A percentile compares a stretch with the other conserved stretches of the same genome.
phyloP scores from a whole-genome alignment of 495 filamentous ascomycete species.

The Hypoxylon rickii region DNA sequence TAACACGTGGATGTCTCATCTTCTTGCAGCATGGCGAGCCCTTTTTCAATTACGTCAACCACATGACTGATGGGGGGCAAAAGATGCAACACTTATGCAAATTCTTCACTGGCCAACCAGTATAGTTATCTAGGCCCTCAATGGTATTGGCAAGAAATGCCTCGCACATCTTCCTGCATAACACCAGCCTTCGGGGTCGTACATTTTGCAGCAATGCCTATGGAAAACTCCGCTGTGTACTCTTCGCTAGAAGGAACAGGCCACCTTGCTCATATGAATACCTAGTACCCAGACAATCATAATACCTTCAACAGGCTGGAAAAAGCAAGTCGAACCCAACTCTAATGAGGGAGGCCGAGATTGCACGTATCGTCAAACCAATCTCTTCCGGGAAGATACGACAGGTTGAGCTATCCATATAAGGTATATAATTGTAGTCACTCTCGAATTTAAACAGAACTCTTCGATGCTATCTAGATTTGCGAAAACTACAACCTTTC shows the following conservation, averaged over 20 bases:
- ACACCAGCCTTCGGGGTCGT: conserved; percentile 4
- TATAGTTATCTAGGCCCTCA: conserved; percentile 2
- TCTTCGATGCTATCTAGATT: background rate
- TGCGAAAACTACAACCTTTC: background rate
- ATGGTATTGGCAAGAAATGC: conserved; percentile 18
- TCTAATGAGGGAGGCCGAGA: background rate
- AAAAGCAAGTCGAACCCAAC: conserved; percentile 22
- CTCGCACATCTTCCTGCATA: conserved; percentile 11
- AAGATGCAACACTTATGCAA: too few species aligned
- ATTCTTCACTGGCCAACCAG: conserved; percentile 10
- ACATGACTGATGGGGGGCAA: too few species aligned
- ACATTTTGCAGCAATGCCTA: conserved; percentile 6
- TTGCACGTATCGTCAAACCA: background rate
- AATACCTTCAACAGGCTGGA: conserved; percentile 11
- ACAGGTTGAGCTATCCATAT: background rate
- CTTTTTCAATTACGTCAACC: too few species aligned
- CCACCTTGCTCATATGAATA: conserved; percentile 8
- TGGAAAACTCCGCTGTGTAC: conserved; percentile 2
- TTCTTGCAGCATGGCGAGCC: conserved; percentile 4
- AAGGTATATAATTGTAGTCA: conserved; percentile 10
- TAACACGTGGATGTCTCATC: conserved; percentile 4
- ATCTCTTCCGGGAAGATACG: background rate
- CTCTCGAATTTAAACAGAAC: background rate
- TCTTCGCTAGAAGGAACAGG: conserved; percentile 1
- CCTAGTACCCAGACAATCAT: background rate